Evolutionary conservation across 148 eudicot species (phyloP), one percentile per base, ranked within the genome.

Genomic region (Silene uniflora): DNA sequence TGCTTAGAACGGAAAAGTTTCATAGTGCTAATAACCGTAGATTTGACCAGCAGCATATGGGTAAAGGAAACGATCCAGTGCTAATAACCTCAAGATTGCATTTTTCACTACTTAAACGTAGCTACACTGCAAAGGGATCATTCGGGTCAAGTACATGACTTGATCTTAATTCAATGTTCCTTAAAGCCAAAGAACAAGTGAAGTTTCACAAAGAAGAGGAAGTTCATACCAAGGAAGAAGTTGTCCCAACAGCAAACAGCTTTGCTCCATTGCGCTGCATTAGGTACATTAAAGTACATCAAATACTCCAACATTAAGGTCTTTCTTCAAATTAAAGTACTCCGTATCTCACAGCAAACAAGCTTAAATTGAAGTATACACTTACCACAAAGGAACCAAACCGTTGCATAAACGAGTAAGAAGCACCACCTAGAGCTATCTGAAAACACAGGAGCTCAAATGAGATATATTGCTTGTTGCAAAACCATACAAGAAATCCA

Each of bases 181-280:
- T 21, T 39, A n/a, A 42, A 73, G 54, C 3, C 46, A 35, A 18
- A 23, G 27, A n/a, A 27, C 49, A 14, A 69, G 64, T 67, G 46
- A 17, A 23, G 44, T 27, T 61, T 22, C 56, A 29, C 55, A 42
- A 60, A 11, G 22, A 75, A 2, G 54, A n/a, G 73, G 32, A 73
- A 35, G 5, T 66, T 73, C 62, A 73, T 92, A 95, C 99, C 99
- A 92, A 82, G 72, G 97, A 95, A 59, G 97, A 89, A 21, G 89
- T 67, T n/a, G 97, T 87, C 74, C 99, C 97, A 73, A 95, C 97
- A 61, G 87, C 97, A 75, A 92, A 89, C 73, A 95, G 97, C 87
- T 95, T 95, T 19, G 88, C 74, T 71, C 99, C 99, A 80, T 95
- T 95, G 10, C 91, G 90, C 99, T 95, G 96, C 55, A 78, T 76